Evolutionary conservation across 176 grass and related monocot genomes (phyloP).

Genomic region (Zea luxurians): DNA sequence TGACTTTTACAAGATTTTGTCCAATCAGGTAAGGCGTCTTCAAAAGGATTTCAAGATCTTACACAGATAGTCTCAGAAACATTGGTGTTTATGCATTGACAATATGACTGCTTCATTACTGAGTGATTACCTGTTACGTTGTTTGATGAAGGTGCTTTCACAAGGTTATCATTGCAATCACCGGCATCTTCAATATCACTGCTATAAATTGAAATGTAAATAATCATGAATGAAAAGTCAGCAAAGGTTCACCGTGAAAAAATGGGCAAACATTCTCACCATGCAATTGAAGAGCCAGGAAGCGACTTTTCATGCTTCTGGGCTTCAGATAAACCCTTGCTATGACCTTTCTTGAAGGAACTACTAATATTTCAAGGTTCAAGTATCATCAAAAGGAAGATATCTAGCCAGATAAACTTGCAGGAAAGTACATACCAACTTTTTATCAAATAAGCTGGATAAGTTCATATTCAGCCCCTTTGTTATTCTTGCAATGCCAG

Average conservation of each 20-base stretch:
- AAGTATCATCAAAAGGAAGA: constrained; percentile 19
- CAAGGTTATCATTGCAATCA: constrained; percentile 40
- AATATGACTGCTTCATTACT: neutral
- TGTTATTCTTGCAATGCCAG: neutral
- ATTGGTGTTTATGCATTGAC: neutral
- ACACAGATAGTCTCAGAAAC: neutral
- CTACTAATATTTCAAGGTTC: constrained; percentile 14
- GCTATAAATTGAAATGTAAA: constrained; percentile 26
- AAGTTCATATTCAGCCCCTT: neutral
- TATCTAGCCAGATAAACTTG: constrained; percentile 3
- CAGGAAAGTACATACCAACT: neutral
- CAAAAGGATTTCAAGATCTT: constrained; percentile 11
- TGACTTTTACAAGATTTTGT: constrained; percentile 17
- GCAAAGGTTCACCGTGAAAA: constrained; percentile 7
- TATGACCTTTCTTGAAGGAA: constrained; percentile 34
- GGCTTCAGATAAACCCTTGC: constrained; percentile 33
- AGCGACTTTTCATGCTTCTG: constrained; percentile 15
- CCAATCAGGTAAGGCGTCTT: constrained; percentile 13
- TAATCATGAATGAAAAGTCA: neutral
- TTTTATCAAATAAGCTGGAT: constrained; percentile 18
- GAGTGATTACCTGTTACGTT: constrained; percentile 40
- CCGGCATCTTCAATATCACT: constrained; percentile 46
- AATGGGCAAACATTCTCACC: constrained; percentile 28
- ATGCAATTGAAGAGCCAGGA: constrained; percentile 26
- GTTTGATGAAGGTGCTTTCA: constrained; percentile 28